phyloP scores from a whole-genome alignment of 108 stramenopile species.

The Pseudonitzschia pungens region DNA sequence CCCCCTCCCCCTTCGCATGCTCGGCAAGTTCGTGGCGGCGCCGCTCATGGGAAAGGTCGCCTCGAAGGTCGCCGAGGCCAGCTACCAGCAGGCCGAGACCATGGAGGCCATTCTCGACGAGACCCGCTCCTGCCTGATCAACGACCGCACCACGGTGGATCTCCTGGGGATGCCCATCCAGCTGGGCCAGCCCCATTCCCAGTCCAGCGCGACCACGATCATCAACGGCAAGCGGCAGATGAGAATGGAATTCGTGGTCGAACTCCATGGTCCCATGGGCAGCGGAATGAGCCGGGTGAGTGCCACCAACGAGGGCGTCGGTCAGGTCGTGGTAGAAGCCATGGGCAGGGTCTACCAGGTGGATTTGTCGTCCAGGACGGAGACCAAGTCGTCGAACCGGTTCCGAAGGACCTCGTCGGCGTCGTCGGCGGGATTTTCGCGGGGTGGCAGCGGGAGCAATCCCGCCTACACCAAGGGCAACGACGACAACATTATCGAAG shows the following conservation, averaged over 20 bases:
- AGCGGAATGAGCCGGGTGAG: slow-evolving; percentile 53
- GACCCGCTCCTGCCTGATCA: slow-evolving; percentile 45
- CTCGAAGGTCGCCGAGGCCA: slow-evolving; percentile 51
- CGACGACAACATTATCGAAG: slow-evolving; percentile 69
- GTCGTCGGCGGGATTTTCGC: not conserved
- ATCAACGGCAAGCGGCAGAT: slow-evolving; percentile 64
- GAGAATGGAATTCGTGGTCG: slow-evolving; percentile 54
- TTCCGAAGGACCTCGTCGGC: not conserved
- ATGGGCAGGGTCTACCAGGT: slow-evolving; percentile 43
- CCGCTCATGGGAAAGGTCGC: slow-evolving; percentile 51
- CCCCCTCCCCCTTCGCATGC: slow-evolving; percentile 66
- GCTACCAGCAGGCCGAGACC: slow-evolving; percentile 60
- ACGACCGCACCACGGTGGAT: slow-evolving; percentile 36
- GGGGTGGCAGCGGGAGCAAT: not conserved
- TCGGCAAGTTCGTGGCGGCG: slow-evolving; percentile 57
- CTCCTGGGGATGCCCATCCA: slow-evolving; percentile 63
- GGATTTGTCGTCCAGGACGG: slow-evolving; percentile 19
- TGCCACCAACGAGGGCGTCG: slow-evolving; percentile 54
- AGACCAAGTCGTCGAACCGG: slow-evolving; percentile 5
- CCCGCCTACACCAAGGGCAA: not conserved
- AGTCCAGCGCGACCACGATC: slow-evolving; percentile 45
- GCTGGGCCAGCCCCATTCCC: slow-evolving; percentile 69
- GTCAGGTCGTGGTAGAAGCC: slow-evolving; percentile 47
- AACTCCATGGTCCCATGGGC: slow-evolving; percentile 45
- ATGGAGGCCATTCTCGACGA: slow-evolving; percentile 63